Evolutionary conservation across 257 asterid species (phyloP).

Genomic region (Paraleonurus japonicus): DNA sequence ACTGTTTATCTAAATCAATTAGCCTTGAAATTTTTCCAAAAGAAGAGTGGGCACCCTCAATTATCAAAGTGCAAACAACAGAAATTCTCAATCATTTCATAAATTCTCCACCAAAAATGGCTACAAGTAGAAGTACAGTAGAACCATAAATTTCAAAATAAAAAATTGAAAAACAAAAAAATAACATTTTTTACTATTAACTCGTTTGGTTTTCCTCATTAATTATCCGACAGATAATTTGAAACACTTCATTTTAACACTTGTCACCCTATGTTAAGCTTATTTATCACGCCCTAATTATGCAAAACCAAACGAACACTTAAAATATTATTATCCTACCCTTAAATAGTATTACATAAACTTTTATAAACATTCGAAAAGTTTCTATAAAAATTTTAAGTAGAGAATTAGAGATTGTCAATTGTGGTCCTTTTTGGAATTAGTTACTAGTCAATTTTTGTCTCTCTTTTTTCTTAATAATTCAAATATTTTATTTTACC

Average conservation of each 20-base stretch:
- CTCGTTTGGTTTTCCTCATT: no score
- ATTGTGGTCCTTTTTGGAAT: not conserved
- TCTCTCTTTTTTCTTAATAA: not conserved
- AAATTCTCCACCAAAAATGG: slow-evolving; percentile 11
- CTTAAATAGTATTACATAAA: not conserved
- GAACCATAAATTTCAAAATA: no score
- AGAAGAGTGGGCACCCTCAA: slow-evolving; percentile 21
- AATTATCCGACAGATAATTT: no score
- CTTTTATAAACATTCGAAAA: no score
- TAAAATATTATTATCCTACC: not conserved
- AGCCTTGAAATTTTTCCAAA: not conserved
- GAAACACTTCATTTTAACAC: no score
- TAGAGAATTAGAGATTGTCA: not conserved
- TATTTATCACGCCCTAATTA: no score
- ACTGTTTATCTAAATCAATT: not conserved
- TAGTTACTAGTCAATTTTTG: not conserved
- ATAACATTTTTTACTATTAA: no score
- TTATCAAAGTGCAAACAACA: not conserved
- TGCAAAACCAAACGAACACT: no score
- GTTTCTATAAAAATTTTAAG: no score
- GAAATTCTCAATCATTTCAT: not conserved
- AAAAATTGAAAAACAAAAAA: no score
- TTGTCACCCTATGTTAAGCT: no score
- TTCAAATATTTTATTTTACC: not conserved
- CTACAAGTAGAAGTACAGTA: no score